A percentile compares a stretch with the other conserved stretches of the same genome.
Evolutionary conservation across 2,329 filamentous ascomycete species (phyloP).

Genomic region (Epichloe sp.): DNA sequence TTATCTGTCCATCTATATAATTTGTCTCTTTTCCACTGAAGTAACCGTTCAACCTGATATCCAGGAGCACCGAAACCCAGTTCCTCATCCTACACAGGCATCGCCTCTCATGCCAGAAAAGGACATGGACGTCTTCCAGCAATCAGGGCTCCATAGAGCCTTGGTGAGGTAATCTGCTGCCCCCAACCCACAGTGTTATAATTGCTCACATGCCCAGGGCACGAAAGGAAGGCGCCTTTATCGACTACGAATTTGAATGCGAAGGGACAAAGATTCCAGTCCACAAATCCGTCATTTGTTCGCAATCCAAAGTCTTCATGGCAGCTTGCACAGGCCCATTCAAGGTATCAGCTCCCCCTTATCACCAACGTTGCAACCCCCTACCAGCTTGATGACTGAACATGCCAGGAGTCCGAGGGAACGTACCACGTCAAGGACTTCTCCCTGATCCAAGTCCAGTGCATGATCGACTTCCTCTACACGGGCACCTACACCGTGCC

Average conservation of each 20-base stretch:
- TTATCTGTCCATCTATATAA: background rate
- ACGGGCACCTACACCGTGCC: background rate
- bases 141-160: background rate
- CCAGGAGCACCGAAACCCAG: no score
- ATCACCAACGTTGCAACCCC: background rate
- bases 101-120: background rate
- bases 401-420: background rate
- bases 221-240: background rate
- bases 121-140: background rate
- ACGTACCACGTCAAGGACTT: background rate
- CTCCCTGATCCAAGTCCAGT: background rate
- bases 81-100: background rate
- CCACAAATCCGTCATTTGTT: slow-evolving; percentile 1
- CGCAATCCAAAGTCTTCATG: background rate
- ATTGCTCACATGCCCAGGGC: background rate
- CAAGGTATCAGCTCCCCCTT: background rate
- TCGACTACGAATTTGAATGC: background rate
- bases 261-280: background rate
- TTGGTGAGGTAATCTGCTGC: background rate
- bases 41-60: background rate
- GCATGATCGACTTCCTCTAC: slow-evolving; percentile 1
- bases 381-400: background rate
- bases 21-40: background rate
- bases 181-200: background rate
- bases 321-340: background rate